Conservation (phyloP, 139 green algal genomes). For the Pycnococcus provasolii region DNA sequence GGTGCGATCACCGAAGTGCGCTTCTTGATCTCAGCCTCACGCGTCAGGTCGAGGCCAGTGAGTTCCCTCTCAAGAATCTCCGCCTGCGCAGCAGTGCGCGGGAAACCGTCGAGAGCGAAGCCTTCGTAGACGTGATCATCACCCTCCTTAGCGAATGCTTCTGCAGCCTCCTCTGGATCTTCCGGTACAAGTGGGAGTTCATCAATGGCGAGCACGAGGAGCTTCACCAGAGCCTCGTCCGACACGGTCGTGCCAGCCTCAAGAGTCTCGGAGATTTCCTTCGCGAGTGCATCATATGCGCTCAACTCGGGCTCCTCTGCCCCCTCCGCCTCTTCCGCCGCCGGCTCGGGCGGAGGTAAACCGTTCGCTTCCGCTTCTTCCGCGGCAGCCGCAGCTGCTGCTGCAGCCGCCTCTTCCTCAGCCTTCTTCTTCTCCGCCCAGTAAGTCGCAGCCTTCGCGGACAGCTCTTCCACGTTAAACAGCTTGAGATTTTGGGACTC, state of each 20-base stretch:
- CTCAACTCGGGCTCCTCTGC: conserved; percentile 11
- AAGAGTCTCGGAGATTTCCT: conserved; percentile 18
- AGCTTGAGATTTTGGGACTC: no score
- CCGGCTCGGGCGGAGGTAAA: neutral
- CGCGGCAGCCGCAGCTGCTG: no score
- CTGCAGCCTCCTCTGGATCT: neutral
- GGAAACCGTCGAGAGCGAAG: conserved; percentile 66
- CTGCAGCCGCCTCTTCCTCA: no score
- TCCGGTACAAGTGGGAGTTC: neutral
- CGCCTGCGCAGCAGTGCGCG: conserved; percentile 42
- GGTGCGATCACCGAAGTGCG: conserved; percentile 43
- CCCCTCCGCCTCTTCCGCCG: conserved; percentile 14
- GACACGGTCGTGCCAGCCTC: conserved; percentile 27
- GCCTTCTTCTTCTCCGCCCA: no score
- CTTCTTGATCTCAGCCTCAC: conserved; percentile 35
- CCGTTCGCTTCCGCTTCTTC: neutral
- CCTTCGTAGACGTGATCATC: conserved; percentile 14
- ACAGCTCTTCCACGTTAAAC: no score
- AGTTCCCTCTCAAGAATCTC: conserved; percentile 52
- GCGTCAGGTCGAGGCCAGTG: conserved; percentile 58
- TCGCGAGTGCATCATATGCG: neutral
- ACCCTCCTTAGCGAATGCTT: neutral
- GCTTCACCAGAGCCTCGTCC: conserved; percentile 32
- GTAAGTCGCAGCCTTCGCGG: no score
- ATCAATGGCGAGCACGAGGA: conserved; percentile 42